phyloP scores from a whole-genome alignment of 2,329 filamentous ascomycete genomes.

The Calonectria pseudoturangicola region DNA sequence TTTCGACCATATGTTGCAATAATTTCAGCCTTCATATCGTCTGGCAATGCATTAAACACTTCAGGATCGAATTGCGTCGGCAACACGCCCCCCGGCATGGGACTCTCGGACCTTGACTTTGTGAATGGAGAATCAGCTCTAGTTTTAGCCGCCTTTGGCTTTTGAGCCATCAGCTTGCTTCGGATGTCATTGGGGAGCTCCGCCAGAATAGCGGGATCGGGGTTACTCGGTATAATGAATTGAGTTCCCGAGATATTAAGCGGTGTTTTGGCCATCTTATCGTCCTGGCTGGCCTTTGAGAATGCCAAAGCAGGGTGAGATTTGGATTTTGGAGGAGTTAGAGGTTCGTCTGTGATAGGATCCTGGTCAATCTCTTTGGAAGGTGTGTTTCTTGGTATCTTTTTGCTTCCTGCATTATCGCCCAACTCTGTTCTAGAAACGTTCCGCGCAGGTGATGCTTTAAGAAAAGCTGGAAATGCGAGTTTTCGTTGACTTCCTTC shows the following conservation, averaged over 20 bases:
- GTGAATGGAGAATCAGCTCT: constrained; percentile 56
- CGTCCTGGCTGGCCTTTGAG: constrained; percentile 66
- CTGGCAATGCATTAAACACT: constrained; percentile 87
- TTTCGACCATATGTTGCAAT: constrained; percentile 79
- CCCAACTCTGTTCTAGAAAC: constrained; percentile 67
- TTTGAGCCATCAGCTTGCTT: constrained; percentile 80
- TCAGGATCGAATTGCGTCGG: constrained; percentile 91
- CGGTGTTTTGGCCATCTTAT: constrained; percentile 77
- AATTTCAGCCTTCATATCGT: constrained; percentile 90
- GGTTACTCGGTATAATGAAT: constrained; percentile 90
- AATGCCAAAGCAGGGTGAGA: constrained; percentile 73
- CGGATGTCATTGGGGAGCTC: constrained; percentile 91
- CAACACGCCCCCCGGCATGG: constrained; percentile 65
- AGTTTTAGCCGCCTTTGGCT: constrained; percentile 52
- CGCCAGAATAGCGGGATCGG: constrained; percentile 87
- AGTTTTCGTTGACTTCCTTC: constrained; percentile 88
- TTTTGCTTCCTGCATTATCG: constrained; percentile 67
- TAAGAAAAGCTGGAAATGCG: constrained; percentile 77
- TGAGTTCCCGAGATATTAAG: constrained; percentile 91
- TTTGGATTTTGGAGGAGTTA: constrained; percentile 72
- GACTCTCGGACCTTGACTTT: constrained; percentile 61
- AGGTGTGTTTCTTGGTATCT: constrained; percentile 57
- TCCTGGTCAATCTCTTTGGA: constrained; percentile 63
- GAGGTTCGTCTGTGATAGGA: constrained; percentile 73
- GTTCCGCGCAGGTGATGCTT: constrained; percentile 63